A percentile compares a stretch with the other conserved stretches of the same genome.
phyloP scores from a whole-genome alignment of 2,329 filamentous ascomycete genomes.

The Fusarium subtropicale region DNA sequence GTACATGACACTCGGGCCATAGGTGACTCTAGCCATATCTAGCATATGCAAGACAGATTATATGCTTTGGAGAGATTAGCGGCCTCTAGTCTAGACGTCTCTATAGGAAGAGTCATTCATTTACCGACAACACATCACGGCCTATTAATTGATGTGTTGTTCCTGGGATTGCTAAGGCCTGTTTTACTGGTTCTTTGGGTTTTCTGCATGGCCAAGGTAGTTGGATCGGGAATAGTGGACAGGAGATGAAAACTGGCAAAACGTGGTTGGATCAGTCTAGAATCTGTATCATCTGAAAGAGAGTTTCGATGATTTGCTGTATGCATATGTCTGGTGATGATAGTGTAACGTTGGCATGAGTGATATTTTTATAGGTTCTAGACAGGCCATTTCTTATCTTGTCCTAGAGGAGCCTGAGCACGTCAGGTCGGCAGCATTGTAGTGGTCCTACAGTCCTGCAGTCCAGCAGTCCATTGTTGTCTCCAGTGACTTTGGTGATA shows the following conservation, averaged over 20 bases:
- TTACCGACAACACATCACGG: background rate
- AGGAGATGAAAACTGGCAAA: slow-evolving; percentile 13
- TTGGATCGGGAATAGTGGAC: slow-evolving; percentile 3
- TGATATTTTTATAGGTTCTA: slow-evolving; percentile 14
- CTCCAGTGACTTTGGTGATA: slow-evolving; percentile 10
- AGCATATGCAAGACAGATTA: background rate
- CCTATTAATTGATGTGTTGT: background rate
- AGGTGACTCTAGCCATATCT: background rate
- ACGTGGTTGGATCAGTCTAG: slow-evolving; percentile 9
- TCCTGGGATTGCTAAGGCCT: background rate
- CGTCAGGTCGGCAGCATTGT: background rate
- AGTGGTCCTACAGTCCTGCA: background rate
- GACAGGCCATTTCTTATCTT: background rate
- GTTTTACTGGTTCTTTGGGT: background rate
- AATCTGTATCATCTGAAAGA: slow-evolving; percentile 8
- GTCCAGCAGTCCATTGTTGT: background rate
- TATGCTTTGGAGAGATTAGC: background rate
- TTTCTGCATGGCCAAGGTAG: background rate
- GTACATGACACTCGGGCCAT: background rate
- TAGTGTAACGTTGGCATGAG: slow-evolving; percentile 13
- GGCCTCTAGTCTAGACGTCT: too few species aligned
- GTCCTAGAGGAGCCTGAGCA: background rate
- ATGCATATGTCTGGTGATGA: slow-evolving; percentile 27
- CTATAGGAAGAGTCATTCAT: background rate
- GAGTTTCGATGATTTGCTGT: background rate